phyloP scores from a whole-genome alignment of 2,329 filamentous ascomycete species.

The Juglanconis oblonga region DNA sequence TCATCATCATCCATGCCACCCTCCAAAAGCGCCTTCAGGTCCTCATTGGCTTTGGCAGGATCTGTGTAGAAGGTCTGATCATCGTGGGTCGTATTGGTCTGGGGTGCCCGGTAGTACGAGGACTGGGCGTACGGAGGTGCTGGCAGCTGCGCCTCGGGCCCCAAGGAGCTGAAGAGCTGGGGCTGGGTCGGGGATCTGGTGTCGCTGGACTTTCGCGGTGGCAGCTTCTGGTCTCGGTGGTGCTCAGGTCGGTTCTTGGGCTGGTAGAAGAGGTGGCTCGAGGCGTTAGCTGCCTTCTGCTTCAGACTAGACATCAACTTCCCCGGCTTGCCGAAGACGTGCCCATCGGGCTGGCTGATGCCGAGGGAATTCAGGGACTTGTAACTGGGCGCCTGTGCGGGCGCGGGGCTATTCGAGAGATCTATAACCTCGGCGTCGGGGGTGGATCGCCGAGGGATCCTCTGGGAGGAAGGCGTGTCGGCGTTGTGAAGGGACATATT shows the following conservation, averaged over 20 bases:
- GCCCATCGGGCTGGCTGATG: conserved; percentile 23
- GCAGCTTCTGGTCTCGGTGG: conserved; percentile 48
- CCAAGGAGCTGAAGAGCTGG: conserved; percentile 47
- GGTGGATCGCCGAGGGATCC: conserved; percentile 37
- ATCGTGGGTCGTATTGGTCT: conserved; percentile 23
- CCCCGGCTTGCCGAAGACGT: conserved; percentile 36
- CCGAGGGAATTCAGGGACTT: conserved; percentile 11
- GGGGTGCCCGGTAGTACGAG: conserved; percentile 13
- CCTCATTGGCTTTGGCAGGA: conserved; percentile 67
- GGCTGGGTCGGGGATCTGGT: conserved; percentile 27
- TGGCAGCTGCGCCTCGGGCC: conserved; percentile 26
- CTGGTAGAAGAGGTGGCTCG: conserved; percentile 44
- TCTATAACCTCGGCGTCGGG: conserved; percentile 28
- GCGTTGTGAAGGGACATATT: conserved; percentile 19
- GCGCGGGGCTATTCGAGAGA: conserved; percentile 28
- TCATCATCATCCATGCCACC: conserved; percentile 75
- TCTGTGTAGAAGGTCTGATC: conserved; percentile 64
- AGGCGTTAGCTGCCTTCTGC: conserved; percentile 46
- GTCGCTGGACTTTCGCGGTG: conserved; percentile 39
- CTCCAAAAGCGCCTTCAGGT: conserved; percentile 79
- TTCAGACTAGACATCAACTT: conserved; percentile 50
- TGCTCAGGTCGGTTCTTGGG: conserved; percentile 55
- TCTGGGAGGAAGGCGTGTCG: conserved; percentile 11
- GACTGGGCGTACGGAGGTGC: conserved; percentile 32
- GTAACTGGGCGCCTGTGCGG: not conserved